Conservation (phyloP, 2,329 filamentous ascomycete genomes). For the Neurospora sp. region DNA sequence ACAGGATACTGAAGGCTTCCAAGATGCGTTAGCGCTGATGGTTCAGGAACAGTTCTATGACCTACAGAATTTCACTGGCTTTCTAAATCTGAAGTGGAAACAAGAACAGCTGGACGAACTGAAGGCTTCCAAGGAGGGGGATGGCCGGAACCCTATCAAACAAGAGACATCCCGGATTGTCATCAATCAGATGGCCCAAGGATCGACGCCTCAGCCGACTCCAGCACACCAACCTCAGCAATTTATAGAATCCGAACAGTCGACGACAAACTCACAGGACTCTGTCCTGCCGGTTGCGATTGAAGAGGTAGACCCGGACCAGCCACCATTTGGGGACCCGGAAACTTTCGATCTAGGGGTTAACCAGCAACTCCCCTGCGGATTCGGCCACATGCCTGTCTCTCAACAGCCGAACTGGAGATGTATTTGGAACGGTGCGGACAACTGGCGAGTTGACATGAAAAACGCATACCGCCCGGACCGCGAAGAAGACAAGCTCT, state of each 20-base stretch:
- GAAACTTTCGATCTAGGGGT: too few species aligned
- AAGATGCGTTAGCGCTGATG: not conserved
- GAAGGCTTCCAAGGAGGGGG: accelerated
- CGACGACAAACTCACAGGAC: not conserved
- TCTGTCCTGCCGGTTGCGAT: too few species aligned
- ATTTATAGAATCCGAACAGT: not conserved
- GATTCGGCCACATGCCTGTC: too few species aligned
- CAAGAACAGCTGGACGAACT: accelerated
- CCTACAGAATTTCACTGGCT: not conserved
- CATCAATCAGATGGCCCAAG: not conserved
- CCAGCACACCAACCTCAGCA: not conserved
- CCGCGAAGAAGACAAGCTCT: not conserved
- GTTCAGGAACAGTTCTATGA: not conserved
- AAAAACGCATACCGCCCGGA: accelerated
- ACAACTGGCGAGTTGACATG: not conserved
- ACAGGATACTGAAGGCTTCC: too few species aligned
- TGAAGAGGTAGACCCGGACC: too few species aligned
- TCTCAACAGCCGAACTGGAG: not conserved
- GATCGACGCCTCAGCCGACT: not conserved
- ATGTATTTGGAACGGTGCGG: not conserved
- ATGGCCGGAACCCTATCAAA: too few species aligned
- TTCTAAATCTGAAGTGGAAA: not conserved
- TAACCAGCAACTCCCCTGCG: too few species aligned
- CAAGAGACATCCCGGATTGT: too few species aligned
- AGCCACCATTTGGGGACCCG: too few species aligned